These are phyloP conservation scores for Solanum microdontum DNA, from an alignment of 257 asterid genomes.

Conservation along the genomic window DNA sequence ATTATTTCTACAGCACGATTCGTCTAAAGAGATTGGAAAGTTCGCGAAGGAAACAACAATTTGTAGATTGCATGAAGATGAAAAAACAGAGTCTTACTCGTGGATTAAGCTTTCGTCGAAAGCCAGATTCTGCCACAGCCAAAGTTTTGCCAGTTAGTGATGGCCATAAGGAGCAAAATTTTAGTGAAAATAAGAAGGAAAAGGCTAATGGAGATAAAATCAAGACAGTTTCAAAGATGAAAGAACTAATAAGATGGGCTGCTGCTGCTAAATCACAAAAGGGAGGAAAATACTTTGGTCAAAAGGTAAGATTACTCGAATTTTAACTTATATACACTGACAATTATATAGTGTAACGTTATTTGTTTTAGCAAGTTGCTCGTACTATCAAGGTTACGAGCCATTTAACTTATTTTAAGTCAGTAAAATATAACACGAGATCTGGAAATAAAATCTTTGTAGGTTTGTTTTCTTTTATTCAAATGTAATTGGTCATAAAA, in stretches of 20 bases:
- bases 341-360: neutral
- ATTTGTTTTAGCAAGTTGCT: neutral
- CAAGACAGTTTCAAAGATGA: slow-evolving; percentile 48
- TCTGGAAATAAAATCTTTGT: neutral
- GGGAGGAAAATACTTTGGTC: slow-evolving; percentile 36
- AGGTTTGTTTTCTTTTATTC: neutral
- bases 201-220: slow-evolving; percentile 30
- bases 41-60: slow-evolving; percentile 11
- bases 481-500: neutral
- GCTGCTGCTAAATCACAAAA: slow-evolving; percentile 47
- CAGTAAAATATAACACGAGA: neutral
- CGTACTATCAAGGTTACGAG: neutral
- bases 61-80: slow-evolving; percentile 30
- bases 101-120: slow-evolving; percentile 24
- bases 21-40: slow-evolving; percentile 19
- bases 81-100: slow-evolving; percentile 29
- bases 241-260: slow-evolving; percentile 66
- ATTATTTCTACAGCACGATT: slow-evolving; percentile 35
- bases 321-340: neutral
- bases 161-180: slow-evolving; percentile 8
- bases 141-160: slow-evolving; percentile 51
- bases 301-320: slow-evolving; percentile 32
- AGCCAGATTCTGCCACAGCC: slow-evolving; percentile 19
- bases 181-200: slow-evolving; percentile 27
- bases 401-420: neutral